These are phyloP conservation scores for Verticillium dahliae DNA, from an alignment of 2,329 filamentous ascomycete genomes.

Conservation along the genomic window DNA sequence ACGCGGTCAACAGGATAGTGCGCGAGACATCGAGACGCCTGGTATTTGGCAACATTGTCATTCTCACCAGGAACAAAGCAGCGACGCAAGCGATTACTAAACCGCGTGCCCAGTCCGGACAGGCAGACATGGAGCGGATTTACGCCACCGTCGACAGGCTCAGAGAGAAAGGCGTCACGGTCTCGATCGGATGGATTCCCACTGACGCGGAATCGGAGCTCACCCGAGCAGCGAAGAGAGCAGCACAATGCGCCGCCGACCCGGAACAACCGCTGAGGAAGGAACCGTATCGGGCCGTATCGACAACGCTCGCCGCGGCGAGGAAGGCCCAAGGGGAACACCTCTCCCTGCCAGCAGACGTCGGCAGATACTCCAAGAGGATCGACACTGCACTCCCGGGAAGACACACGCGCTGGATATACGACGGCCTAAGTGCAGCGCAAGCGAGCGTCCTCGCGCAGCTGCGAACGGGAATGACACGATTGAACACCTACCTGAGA, in stretches of 20 bases:
- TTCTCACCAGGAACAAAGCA: neutral
- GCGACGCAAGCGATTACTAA: neutral
- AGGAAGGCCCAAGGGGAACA: neutral
- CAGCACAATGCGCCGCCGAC: neutral
- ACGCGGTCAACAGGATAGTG: neutral
- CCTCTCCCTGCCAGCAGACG: constrained; percentile 9
- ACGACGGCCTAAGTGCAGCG: constrained; percentile 10
- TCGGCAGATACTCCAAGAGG: neutral
- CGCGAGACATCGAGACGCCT: neutral
- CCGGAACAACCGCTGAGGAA: neutral
- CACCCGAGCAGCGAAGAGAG: neutral
- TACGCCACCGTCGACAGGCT: neutral
- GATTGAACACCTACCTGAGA: constrained; percentile 11
- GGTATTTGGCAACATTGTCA: neutral
- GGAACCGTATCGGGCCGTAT: neutral
- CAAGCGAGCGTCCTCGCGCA: constrained; percentile 13
- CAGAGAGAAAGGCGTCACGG: neutral
- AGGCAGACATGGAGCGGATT: neutral
- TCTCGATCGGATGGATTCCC: neutral
- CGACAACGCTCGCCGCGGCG: neutral
- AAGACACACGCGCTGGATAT: constrained; percentile 2
- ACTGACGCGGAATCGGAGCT: neutral
- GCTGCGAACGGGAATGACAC: constrained; percentile 12
- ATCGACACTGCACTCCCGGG: too few relatives aligned
- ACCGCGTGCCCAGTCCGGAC: neutral